A percentile compares a stretch with the other conserved stretches of the same genome.
Conservation (phyloP, 2,329 filamentous ascomycete genomes). For the Phyllosticta capitalensis region DNA sequence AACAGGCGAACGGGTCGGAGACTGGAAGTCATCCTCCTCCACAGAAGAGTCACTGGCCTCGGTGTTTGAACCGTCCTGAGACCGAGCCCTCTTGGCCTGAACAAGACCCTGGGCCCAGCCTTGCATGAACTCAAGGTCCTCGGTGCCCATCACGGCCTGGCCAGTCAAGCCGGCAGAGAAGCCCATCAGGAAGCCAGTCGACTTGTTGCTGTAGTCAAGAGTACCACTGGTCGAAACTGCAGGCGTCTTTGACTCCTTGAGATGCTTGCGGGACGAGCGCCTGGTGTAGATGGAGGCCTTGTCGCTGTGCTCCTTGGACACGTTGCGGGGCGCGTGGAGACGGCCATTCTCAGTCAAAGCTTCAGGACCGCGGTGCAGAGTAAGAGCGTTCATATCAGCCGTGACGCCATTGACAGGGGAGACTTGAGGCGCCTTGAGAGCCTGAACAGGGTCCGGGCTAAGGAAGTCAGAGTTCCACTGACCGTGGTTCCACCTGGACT, state of each 20-base stretch:
- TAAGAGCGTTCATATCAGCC: neutral
- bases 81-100: neutral
- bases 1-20: neutral
- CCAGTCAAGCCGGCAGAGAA: slow-evolving; percentile 5
- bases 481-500: slow-evolving; percentile 20
- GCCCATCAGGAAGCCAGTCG: neutral
- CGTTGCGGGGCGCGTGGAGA: slow-evolving; percentile 15
- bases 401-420: neutral
- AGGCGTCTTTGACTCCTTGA: neutral
- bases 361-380: neutral
- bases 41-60: neutral
- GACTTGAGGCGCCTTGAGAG: slow-evolving; percentile 5
- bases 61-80: neutral
- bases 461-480: slow-evolving; percentile 23
- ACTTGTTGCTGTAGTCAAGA: slow-evolving; percentile 7
- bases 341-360: slow-evolving; percentile 7
- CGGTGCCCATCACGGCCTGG: neutral
- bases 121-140: slow-evolving; percentile 6
- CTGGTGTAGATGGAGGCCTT: neutral
- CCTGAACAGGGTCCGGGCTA: slow-evolving; percentile 6
- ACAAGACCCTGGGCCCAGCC: slow-evolving; percentile 4
- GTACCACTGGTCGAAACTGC: neutral
- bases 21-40: neutral
- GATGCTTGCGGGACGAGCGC: neutral
- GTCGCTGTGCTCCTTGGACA: neutral